Evolutionary conservation across 805 yeast genomes (phyloP), one percentile per base, ranked within the genome.

Genomic region (Starmerella bombicola): DNA sequence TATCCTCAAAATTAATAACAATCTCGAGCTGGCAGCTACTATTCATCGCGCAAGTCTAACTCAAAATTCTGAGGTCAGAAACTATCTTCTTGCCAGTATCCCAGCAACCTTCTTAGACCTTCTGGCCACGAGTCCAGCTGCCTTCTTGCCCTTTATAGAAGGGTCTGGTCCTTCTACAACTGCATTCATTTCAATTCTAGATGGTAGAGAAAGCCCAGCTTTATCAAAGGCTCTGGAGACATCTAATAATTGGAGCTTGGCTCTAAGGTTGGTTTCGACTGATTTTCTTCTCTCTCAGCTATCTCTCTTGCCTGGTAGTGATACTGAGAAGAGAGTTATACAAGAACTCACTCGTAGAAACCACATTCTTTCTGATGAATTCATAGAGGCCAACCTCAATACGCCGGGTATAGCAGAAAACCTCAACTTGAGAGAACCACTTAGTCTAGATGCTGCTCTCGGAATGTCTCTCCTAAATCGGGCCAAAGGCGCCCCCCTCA

Each of bases 1-100:
- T 3, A 32, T 45, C 3, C 46, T 46, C 41, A 53, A 53, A 32
- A 52, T 53, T 28, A 32, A 46, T 4, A 50, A 38, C 15, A 34
- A 43, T 1, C 44, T 53, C 1, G 57, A 53, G 33, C 34, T 52
- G 9, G 47, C 51, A 33, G 55, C 55, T 4, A 47, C 54, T 1
- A 19, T 51, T 3, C 31, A 21, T 21, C 42, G 57, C 5, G 41
- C 42, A 5, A 31, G 29, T 5, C 12, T 22, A 5, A 30, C 46
- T 5, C 15, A 24, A 4, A 30, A 32, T 13, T 34, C 38, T 12
- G 35, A 41, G 2, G 45, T 48, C 2, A 38, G 43, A 5, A 42
- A 36, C 16, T 41, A 43, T 18, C 33, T 53, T 31, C 35, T 53
- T 9, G 40, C 47, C 3, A 51, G 39, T 18, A 40, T 53, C 12